These are phyloP conservation scores for Fabrea salina DNA, from an alignment of 169 alveolate species.

Conservation along the genomic window DNA sequence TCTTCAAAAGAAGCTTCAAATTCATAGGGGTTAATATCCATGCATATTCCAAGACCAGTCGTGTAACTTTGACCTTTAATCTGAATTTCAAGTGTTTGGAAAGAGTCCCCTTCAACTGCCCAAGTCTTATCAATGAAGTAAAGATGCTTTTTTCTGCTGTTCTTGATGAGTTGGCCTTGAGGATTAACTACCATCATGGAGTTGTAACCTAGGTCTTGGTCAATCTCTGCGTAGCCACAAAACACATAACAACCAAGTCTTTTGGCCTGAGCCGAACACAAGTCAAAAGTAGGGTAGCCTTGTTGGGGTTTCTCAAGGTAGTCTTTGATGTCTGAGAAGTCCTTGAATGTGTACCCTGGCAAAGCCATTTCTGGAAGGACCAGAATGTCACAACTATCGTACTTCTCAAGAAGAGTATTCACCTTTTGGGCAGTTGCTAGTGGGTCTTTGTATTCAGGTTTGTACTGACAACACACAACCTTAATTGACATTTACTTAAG, in stretches of 20 bases:
- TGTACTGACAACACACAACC: slow-evolving; percentile 34
- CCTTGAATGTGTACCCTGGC: slow-evolving; percentile 65
- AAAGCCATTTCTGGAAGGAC: slow-evolving; percentile 73
- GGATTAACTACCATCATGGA: slow-evolving; percentile 61
- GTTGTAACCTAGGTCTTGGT: slow-evolving; percentile 43
- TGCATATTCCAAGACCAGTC: slow-evolving; percentile 73
- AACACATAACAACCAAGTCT: slow-evolving; percentile 53
- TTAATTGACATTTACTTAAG: too few species aligned
- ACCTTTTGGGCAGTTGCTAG: slow-evolving; percentile 40
- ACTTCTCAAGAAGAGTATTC: slow-evolving; percentile 24
- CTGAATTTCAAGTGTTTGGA: slow-evolving; percentile 50
- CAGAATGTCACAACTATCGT: slow-evolving; percentile 51
- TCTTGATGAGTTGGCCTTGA: slow-evolving; percentile 55
- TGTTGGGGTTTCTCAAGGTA: slow-evolving; percentile 41
- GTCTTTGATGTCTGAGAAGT: slow-evolving; percentile 58
- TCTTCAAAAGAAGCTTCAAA: slow-evolving; percentile 49
- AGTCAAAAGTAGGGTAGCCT: slow-evolving; percentile 59
- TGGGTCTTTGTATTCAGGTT: slow-evolving; percentile 50
- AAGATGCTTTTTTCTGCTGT: slow-evolving; percentile 60
- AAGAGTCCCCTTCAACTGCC: slow-evolving; percentile 67
- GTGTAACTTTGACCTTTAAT: slow-evolving; percentile 43
- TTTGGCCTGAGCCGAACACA: slow-evolving; percentile 50
- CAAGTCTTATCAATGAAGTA: slow-evolving; percentile 67
- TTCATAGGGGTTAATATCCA: slow-evolving; percentile 75
- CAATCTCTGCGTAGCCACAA: slow-evolving; percentile 69